Conservation (phyloP, 2,329 filamentous ascomycete genomes). For the Fusarium nodosum region DNA sequence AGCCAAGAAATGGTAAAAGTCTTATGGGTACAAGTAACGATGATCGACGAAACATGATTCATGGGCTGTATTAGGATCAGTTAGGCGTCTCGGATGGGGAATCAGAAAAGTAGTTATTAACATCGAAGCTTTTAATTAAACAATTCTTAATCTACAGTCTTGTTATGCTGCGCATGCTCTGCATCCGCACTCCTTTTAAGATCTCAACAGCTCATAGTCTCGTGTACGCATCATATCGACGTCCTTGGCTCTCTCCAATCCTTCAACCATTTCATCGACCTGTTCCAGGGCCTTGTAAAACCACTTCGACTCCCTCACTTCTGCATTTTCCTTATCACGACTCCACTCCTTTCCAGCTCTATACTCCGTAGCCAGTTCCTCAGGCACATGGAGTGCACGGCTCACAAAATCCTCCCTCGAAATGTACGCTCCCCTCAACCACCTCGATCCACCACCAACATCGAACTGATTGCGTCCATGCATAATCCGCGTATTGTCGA, state of each 20-base stretch:
- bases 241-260: conserved; percentile 42
- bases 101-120: conserved; percentile 24
- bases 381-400: conserved; percentile 52
- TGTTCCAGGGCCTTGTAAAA: conserved; percentile 40
- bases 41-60: conserved; percentile 8
- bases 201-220: conserved; percentile 38
- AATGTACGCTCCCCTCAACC: conserved; percentile 89
- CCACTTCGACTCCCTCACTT: conserved; percentile 49
- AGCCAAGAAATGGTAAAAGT: conserved; percentile 73
- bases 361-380: conserved; percentile 45
- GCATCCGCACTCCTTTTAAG: conserved; percentile 14
- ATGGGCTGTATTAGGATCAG: conserved; percentile 11
- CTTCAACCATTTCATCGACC: conserved; percentile 25
- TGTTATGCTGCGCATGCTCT: conserved; percentile 25
- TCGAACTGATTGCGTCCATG: conserved; percentile 87
- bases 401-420: conserved; percentile 64
- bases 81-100: conserved; percentile 39
- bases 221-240: conserved; percentile 36
- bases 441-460: conserved; percentile 73
- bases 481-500: conserved; percentile 87
- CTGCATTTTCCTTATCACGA: conserved; percentile 43
- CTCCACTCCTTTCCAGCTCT: conserved; percentile 47
- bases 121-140: conserved; percentile 8
- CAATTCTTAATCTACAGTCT: conserved; percentile 8
- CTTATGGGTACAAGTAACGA: not conserved